Conservation (phyloP, 202 grass and related monocot species). For the Panicum hallii region DNA sequence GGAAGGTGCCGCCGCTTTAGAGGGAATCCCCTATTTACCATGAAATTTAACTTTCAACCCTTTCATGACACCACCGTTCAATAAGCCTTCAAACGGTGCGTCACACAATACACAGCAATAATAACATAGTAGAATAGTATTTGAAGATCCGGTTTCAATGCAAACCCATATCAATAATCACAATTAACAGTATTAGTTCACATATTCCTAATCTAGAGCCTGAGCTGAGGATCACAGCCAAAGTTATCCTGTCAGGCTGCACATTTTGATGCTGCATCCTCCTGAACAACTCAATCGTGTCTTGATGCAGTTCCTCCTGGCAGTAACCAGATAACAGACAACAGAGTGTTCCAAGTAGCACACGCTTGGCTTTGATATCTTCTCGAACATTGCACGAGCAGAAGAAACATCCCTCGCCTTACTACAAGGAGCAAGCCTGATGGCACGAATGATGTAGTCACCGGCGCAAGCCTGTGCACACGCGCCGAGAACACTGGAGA, state of each 20-base stretch:
- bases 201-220: constrained; percentile 62
- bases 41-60: no score
- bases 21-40: no score
- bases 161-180: no score
- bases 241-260: constrained; percentile 67
- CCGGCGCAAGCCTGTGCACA: constrained; percentile 58
- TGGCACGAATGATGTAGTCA: constrained; percentile 20
- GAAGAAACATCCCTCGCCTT: constrained; percentile 61
- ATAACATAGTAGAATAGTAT: no score
- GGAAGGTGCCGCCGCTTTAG: no score
- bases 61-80: no score
- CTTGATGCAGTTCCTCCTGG: constrained; percentile 69
- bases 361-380: constrained; percentile 67
- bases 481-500: constrained; percentile 75
- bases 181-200: no score
- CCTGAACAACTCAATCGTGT: constrained; percentile 66
- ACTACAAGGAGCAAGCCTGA: constrained; percentile 60
- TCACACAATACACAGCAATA: no score
- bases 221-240: constrained; percentile 83
- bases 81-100: no score
- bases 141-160: no score
- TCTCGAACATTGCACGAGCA: constrained; percentile 75
- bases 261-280: constrained; percentile 78
- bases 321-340: constrained; percentile 84
- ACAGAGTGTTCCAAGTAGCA: constrained; percentile 76